Percentiles rank a stretch among this genome's conserved stretches.
Conservation (phyloP, 768 basidiomycete species). For the Rhizopogon rudus region DNA sequence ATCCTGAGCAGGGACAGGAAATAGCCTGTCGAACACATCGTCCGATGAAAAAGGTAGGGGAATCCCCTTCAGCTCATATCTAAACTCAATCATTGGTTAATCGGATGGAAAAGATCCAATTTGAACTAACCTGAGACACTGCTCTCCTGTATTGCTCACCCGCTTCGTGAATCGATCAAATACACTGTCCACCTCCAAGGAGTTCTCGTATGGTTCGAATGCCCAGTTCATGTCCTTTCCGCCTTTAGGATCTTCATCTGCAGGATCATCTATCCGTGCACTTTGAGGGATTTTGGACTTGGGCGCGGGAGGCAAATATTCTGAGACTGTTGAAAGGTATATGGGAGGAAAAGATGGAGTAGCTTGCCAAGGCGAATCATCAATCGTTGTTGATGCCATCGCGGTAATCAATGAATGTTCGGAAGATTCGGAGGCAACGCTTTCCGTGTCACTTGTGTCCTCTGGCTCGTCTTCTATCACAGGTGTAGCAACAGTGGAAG, state of each 20-base stretch:
- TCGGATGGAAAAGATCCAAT: background rate
- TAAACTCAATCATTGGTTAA: slow-evolving; percentile 22
- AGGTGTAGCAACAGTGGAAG: slow-evolving; percentile 8
- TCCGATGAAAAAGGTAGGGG: slow-evolving; percentile 89
- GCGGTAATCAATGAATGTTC: slow-evolving; percentile 53
- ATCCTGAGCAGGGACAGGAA: slow-evolving; percentile 46
- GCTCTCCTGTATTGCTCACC: slow-evolving; percentile 65
- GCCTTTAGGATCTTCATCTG: slow-evolving; percentile 35
- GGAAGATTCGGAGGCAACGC: slow-evolving; percentile 31
- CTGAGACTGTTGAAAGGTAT: slow-evolving; percentile 71
- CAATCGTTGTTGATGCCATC: slow-evolving; percentile 47
- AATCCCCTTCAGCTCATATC: slow-evolving; percentile 82
- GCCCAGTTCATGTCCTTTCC: slow-evolving; percentile 53
- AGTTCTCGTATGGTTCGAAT: slow-evolving; percentile 78
- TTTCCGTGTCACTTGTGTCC: slow-evolving; percentile 29
- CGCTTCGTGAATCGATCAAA: slow-evolving; percentile 83
- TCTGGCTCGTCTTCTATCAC: slow-evolving; percentile 18
- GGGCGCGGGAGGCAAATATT: slow-evolving; percentile 61
- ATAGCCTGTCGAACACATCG: slow-evolving; percentile 64
- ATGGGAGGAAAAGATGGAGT: slow-evolving; percentile 62
- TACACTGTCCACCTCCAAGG: slow-evolving; percentile 71
- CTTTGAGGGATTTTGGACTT: slow-evolving; percentile 42
- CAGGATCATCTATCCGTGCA: slow-evolving; percentile 35
- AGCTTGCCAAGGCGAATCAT: slow-evolving; percentile 60
- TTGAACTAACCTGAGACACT: slow-evolving; percentile 70